Evolutionary conservation across 2,329 filamentous ascomycete genomes (phyloP).

Genomic region (Zalaria sp.): DNA sequence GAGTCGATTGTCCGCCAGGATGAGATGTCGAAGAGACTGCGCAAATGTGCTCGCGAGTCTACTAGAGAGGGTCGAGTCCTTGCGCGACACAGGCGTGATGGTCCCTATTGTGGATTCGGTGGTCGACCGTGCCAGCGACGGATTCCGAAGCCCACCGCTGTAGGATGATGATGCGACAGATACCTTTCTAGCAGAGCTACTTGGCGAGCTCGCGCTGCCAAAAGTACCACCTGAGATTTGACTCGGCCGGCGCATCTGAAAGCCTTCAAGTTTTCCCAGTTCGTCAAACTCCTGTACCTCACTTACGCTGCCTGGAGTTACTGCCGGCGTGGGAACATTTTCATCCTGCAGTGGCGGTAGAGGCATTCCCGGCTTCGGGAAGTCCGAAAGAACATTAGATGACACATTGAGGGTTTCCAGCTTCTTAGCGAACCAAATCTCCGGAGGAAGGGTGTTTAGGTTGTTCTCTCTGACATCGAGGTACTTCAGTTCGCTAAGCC

Average conservation of each 20-base stretch:
- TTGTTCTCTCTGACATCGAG: constrained; percentile 92
- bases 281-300: constrained; percentile 54
- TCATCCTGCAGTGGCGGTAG: constrained; percentile 28
- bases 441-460: constrained; percentile 70
- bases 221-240: constrained; percentile 52
- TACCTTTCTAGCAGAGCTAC: constrained; percentile 24
- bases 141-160: constrained; percentile 45
- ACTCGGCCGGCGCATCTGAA: constrained; percentile 60
- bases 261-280: constrained; percentile 50
- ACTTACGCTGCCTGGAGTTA: constrained; percentile 20
- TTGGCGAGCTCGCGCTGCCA: constrained; percentile 26
- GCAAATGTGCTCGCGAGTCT: constrained; percentile 78
- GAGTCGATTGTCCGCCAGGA: constrained; percentile 83
- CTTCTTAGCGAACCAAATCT: constrained; percentile 91
- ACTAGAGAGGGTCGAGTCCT: constrained; percentile 78
- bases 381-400: constrained; percentile 80
- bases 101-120: constrained; percentile 36
- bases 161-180: constrained; percentile 73
- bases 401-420: constrained; percentile 89
- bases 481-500: constrained; percentile 67
- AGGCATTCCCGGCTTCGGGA: constrained; percentile 67
- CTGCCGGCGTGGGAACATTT: constrained; percentile 26
- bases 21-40: constrained; percentile 68
- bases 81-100: constrained; percentile 48
- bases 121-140: constrained; percentile 57